Base-by-base conservation (phyloP, 192 early-diverging fungal genomes). In the Radiomyces spectabilis region DNA sequence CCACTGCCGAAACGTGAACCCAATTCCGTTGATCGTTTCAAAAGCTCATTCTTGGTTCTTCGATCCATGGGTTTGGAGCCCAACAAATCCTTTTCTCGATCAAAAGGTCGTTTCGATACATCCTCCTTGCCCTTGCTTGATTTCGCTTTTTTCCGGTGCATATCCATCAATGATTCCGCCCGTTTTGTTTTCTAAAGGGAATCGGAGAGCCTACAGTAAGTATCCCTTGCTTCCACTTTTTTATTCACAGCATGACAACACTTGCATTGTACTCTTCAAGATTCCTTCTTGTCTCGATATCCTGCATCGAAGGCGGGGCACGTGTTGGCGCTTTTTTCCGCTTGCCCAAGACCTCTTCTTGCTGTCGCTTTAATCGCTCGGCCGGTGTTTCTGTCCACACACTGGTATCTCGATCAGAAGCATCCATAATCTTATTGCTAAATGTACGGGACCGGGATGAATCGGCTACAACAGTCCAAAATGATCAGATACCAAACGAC, bases 381-480 rank as follows among this genome's bases (percentile, higher is more conserved):
- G 52, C 52, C 1, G 64, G 64, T 4, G 64, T 59, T n/a, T 51
- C 52, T 0, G 57, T 66, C 64, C 64, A 66, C 15, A n/a, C 35
- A 30, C 52, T 60, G 1, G 46, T 49, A 24, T 66, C 57, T 18
- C 51, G 35, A 5, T 60, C 32, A 27, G n/a, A 0, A 1, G 26
- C 37, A n/a, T 59, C 32, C 19, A 66, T 12, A 5, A 37, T 45
- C 10, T 29, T 40, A 18, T 37, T 55, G 4, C 46, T 66, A 27
- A 66, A 66, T 41, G 42, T 30, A 18, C 64, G 35, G 22, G 64
- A 53, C 25, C 49, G 49, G 3, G 15, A 9, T 44, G 19, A 19
- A 44, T 24, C 12, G 10, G 13, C 15, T 18, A 18, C 4, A 25
- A 44, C 7, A 44, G 12, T 44, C 42, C n/a, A n/a, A n/a, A n/a